Percentiles rank a stretch among this genome's conserved stretches.
Evolutionary conservation across 2,329 filamentous ascomycete genomes (phyloP).

Genomic region (Fusarium poae): DNA sequence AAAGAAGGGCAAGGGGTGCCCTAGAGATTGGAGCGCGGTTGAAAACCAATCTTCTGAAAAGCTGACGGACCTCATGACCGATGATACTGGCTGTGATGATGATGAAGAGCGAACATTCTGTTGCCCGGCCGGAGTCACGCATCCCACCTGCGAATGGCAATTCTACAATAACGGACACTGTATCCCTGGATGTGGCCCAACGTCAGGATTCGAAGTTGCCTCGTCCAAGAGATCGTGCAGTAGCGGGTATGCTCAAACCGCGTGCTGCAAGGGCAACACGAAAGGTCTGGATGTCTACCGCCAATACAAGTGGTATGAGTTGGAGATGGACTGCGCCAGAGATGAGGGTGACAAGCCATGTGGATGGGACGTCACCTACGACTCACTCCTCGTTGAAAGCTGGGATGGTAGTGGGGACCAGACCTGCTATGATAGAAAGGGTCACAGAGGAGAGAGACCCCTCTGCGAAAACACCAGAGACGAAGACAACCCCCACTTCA

Average conservation of each 20-base stretch:
- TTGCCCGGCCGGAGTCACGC: slow-evolving; percentile 6
- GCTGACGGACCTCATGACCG: slow-evolving; percentile 13
- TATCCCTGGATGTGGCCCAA: slow-evolving; percentile 1
- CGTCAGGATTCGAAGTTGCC: background rate
- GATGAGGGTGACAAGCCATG: background rate
- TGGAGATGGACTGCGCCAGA: background rate
- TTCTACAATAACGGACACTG: slow-evolving; percentile 19
- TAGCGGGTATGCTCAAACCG: background rate
- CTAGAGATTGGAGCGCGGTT: too few species aligned
- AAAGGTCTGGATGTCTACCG: slow-evolving; percentile 6
- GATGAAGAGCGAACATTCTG: slow-evolving; percentile 15
- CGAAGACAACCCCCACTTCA: slow-evolving; percentile 5
- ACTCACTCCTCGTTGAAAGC: background rate
- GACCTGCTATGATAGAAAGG: background rate
- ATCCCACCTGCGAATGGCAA: slow-evolving; percentile 22
- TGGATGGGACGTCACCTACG: background rate
- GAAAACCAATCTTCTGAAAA: too few species aligned
- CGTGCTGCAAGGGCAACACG: background rate
- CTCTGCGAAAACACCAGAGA: slow-evolving; percentile 12
- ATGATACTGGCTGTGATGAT: slow-evolving; percentile 14
- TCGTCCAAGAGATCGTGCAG: background rate
- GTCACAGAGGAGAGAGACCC: background rate
- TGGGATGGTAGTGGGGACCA: slow-evolving; percentile 6
- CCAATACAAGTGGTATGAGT: slow-evolving; percentile 4
- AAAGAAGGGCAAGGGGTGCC: too few species aligned